Evolutionary conservation across 2,329 filamentous ascomycete genomes (phyloP), one percentile per base, ranked within the genome.

Genomic region (Fusarium algeriense): DNA sequence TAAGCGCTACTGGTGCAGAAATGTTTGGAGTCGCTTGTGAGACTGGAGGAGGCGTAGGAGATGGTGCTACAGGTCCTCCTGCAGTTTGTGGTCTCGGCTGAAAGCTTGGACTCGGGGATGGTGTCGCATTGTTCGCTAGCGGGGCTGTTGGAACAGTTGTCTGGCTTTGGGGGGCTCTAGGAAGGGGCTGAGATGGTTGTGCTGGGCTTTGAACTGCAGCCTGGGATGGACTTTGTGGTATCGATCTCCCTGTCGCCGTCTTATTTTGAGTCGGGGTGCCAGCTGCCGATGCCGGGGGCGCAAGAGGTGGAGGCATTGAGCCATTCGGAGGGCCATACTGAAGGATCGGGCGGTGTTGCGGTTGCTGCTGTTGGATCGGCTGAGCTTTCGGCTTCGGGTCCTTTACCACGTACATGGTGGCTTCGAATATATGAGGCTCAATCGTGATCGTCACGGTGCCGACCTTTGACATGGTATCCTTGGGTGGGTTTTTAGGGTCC

Each of bases 371-470:
- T n/a, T 50, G 66, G 26, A 79, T 81, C 35, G 83, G 81, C 38
- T 80, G 81, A 28, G 82, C 80, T 40, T 83, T 80, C 28, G 76
- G 84, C 70, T 88, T 89, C 11, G 87, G 84, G 57, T 92, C 90
- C 76, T 92, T 92, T 64, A 94, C 89, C 23, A 88, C 87, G 77
- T 87, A 94, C 84, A 94, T 88, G 49, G 88, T 91, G 19, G 92
- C 92, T 72, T 94, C 92, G 73, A 96, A 89, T 45, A 92, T 88
- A 77, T 96, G 92, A 46, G 93, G 93, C 79, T 95, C 93, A 65
- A 95, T 89, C 26, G 89, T 91, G 68, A 97, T 89, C 37, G 90
- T 90, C 68, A 93, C 90, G 73, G 88, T 88, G 73, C 93, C 93
- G 26, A 93, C 87, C 79, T 90, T 92, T 70, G 87, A 84, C 90